Conservation (phyloP, 73 alveolate genomes). For the Paramecium pentaurelia region DNA sequence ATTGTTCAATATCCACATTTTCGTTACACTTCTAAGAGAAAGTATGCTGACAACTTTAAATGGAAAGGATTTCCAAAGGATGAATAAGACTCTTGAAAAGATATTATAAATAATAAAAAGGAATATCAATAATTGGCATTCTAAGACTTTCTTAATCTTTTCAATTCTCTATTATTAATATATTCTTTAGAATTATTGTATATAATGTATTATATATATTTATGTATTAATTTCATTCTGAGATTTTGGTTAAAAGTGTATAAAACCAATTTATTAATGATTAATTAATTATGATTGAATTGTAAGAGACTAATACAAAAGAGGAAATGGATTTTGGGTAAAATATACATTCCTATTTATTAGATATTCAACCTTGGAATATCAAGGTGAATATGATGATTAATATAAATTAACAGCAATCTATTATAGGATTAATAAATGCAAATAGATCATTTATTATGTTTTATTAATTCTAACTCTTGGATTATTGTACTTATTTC, state of each 20-base stretch:
- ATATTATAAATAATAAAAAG: background rate
- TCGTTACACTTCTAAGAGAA: slow-evolving; percentile 69
- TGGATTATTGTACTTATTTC: background rate
- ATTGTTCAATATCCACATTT: slow-evolving; percentile 59
- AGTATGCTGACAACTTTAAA: slow-evolving; percentile 72
- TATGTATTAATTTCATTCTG: no score
- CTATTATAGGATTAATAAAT: background rate
- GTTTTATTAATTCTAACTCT: background rate
- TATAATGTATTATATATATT: no score
- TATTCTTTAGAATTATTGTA: no score
- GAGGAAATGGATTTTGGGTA: background rate
- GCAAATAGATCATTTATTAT: background rate
- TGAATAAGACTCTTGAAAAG: slow-evolving; percentile 30
- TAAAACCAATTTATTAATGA: background rate
- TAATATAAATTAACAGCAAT: background rate
- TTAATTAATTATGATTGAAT: background rate
- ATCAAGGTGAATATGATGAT: slow-evolving; percentile 20
- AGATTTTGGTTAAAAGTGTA: background rate
- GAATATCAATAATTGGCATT: background rate
- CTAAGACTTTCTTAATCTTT: background rate
- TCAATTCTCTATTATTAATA: background rate
- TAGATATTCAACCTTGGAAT: background rate
- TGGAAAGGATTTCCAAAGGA: slow-evolving; percentile 75
- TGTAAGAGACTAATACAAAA: background rate
- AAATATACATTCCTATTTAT: background rate